phyloP scores from a whole-genome alignment of 2,329 filamentous ascomycete genomes.

The Bipolaris zeicola region DNA sequence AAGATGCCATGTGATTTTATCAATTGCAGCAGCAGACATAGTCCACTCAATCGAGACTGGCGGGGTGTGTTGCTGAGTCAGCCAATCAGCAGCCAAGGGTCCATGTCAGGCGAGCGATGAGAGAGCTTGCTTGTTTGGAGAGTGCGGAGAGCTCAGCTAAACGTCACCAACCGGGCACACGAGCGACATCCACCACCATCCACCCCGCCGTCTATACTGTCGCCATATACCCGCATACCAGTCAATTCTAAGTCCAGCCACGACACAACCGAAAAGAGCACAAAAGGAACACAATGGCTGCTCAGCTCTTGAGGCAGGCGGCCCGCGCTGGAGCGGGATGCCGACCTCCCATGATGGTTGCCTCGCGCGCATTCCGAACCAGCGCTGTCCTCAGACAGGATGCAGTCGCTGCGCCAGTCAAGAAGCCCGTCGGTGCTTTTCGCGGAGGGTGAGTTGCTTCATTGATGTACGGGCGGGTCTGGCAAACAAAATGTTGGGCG shows the following conservation, averaged over 20 bases:
- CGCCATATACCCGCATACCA: not conserved
- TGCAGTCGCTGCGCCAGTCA: conserved; percentile 53
- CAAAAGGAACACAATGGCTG: conserved; percentile 49
- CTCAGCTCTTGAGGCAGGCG: conserved; percentile 49
- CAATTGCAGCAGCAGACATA: not conserved
- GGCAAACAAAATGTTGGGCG: not conserved
- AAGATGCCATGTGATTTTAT: not conserved
- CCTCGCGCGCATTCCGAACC: conserved; percentile 50
- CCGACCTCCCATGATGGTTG: conserved; percentile 21
- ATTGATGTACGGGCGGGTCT: not conserved
- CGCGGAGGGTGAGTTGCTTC: conserved; percentile 67
- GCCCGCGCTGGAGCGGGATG: conserved; percentile 41
- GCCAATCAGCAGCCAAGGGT: conserved; percentile 6
- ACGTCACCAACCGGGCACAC: conserved; percentile 17
- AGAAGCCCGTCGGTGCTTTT: conserved; percentile 72
- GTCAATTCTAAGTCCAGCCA: not conserved
- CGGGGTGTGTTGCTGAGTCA: conserved; percentile 2
- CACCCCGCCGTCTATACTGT: not conserved
- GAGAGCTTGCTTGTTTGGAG: conserved; percentile 14
- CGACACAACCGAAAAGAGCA: not conserved
- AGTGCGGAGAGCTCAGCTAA: conserved; percentile 14
- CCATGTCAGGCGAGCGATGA: conserved; percentile 14
- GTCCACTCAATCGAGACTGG: conserved; percentile 5
- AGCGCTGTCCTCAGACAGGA: conserved; percentile 41
- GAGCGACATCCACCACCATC: conserved; percentile 4